phyloP scores from a whole-genome alignment of 768 basidiomycete species.

The Termitomyces bulborhizus region DNA sequence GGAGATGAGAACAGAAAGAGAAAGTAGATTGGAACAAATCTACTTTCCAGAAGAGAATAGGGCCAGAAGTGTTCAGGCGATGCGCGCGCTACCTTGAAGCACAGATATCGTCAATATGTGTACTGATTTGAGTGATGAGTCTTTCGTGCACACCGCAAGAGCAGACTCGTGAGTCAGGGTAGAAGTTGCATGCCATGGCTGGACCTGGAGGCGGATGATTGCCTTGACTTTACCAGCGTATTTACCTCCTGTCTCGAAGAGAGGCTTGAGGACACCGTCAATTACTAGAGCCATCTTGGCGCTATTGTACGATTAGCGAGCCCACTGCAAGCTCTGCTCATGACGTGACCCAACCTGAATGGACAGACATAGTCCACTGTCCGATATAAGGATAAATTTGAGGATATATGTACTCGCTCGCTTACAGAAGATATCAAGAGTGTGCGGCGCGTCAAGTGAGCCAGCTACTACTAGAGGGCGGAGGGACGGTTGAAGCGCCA shows the following conservation, averaged over 20 bases:
- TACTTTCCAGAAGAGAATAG: slow-evolving; percentile 59
- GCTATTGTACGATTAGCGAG: slow-evolving; percentile 24
- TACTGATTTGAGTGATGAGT: neutral
- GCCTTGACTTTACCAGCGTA: slow-evolving; percentile 71
- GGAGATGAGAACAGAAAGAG: neutral
- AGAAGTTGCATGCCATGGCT: slow-evolving; percentile 77
- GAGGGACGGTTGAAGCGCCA: slow-evolving; percentile 79
- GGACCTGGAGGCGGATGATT: slow-evolving; percentile 65
- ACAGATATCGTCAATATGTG: neutral
- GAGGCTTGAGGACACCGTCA: slow-evolving; percentile 53
- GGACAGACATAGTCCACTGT: slow-evolving; percentile 87
- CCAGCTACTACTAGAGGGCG: slow-evolving; percentile 61
- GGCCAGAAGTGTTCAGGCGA: slow-evolving; percentile 78
- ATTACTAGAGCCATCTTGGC: slow-evolving; percentile 57
- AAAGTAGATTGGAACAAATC: neutral
- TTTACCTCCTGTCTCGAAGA: slow-evolving; percentile 49
- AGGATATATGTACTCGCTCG: neutral
- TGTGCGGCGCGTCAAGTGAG: slow-evolving; percentile 55
- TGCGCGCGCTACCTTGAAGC: slow-evolving; percentile 51
- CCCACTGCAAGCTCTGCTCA: neutral
- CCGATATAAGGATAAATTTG: neutral
- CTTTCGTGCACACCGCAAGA: slow-evolving; percentile 50
- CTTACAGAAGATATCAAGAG: slow-evolving; percentile 75
- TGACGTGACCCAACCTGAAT: slow-evolving; percentile 47
- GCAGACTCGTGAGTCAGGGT: slow-evolving; percentile 77